Percentiles rank a stretch among this genome's conserved stretches.
Conservation (phyloP, 139 green algal genomes). For the Chlorella sorokiniana region DNA sequence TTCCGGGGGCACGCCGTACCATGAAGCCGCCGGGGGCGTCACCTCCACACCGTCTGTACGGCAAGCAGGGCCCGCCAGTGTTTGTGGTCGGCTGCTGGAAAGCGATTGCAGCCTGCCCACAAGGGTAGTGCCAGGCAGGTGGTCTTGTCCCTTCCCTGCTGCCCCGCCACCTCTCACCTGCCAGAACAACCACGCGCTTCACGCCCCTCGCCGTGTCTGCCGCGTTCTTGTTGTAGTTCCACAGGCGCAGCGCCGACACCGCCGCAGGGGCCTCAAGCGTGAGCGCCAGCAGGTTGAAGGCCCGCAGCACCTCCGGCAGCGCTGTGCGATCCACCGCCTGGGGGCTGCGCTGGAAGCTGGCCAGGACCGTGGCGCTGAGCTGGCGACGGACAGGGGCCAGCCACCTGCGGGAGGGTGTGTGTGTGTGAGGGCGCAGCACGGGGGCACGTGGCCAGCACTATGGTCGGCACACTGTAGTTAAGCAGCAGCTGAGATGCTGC, state of each 20-base stretch:
- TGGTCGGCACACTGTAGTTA: background rate
- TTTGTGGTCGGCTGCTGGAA: no score
- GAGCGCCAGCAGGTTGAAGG: conserved; percentile 11
- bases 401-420: conserved; percentile 45
- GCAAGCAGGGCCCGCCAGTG: background rate
- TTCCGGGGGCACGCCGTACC: conserved; percentile 37
- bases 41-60: conserved; percentile 41
- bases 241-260: conserved; percentile 36
- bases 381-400: conserved; percentile 35
- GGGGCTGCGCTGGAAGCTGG: background rate
- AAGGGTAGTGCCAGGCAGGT: no score
- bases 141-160: no score
- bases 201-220: conserved; percentile 41
- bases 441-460: background rate
- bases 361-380: conserved; percentile 12
- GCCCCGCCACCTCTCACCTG: background rate
- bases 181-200: conserved; percentile 33
- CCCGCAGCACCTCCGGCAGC: background rate
- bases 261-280: background rate
- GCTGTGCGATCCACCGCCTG: background rate
- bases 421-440: background rate
- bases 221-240: conserved; percentile 58
- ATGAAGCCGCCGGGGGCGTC: conserved; percentile 34
- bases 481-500: background rate
- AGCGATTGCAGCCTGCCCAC: no score